Base-by-base conservation (phyloP, 2,329 filamentous ascomycete species). In the Fusarium secorum region DNA sequence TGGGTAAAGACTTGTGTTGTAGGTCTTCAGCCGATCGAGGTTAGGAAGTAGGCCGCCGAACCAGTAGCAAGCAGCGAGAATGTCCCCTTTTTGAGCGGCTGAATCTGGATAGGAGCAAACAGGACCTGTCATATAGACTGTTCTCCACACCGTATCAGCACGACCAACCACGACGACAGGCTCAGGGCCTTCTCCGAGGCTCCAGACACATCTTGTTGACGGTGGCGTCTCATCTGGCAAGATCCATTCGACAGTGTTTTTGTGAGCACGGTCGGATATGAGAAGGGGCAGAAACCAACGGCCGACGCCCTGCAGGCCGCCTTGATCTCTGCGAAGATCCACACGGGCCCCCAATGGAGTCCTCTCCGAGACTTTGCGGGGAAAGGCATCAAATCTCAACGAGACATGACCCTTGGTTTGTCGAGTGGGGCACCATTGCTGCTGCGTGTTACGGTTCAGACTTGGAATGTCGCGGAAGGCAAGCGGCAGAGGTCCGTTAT, bases 11-110 rank as follows among this genome's bases (percentile, higher is more conserved):
- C 38, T 22, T 41, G 38, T 41, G 7, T 41, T 41, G 14, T 41
- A 41, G n/a, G 38, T 5, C 5, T 41, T 41, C 0, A 41, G 14
- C 0, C 38, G n/a, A 5, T 22, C n/a, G 5, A 41, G 38, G 11
- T 41, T 41, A 0, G 38, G n/a, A 22, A 1, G 13, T 7, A 41
- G 38, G 14, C 14, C 6, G 14, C 38, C 38, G 14, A 41, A 41
- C 38, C 38, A 41, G 14, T 41, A 41, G 9, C n/a, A 41, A 41
- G 36, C 20, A 39, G 36, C 36, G 0, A 39, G 2, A n/a, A 14
- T n/a, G 20, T 39, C 20, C 4, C 20, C 7, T 15, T 39, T n/a
- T 2, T n/a, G 36, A 13, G 20, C 13, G 13, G 14, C 38, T 22
- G 38, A 15, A n/a, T 22, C n/a, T 41, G n/a, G 38, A 39, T 39